Evolutionary conservation across 2,329 filamentous ascomycete genomes (phyloP).

Genomic region (Pseudogymnoascus sp.): DNA sequence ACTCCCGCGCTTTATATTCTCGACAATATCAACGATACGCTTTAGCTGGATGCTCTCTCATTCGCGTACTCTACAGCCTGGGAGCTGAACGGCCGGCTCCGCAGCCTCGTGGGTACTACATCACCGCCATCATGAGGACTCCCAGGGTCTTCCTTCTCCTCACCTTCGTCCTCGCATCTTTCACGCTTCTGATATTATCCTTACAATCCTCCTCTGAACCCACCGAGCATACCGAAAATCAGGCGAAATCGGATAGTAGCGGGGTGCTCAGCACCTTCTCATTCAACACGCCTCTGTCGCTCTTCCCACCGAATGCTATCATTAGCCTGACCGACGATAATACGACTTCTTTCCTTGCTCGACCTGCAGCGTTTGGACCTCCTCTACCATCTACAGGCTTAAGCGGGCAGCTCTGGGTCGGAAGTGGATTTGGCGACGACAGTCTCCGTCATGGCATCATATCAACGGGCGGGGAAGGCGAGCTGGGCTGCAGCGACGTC

Average conservation of each 20-base stretch:
- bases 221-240: background rate
- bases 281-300: constrained; percentile 69
- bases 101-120: constrained; percentile 17
- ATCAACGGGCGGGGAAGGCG: constrained; percentile 56
- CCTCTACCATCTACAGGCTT: constrained; percentile 66
- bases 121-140: constrained; percentile 26
- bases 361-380: constrained; percentile 89
- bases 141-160: constrained; percentile 27
- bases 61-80: constrained; percentile 12
- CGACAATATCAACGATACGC: background rate
- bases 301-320: constrained; percentile 91
- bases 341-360: constrained; percentile 89
- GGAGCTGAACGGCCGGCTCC: constrained; percentile 22
- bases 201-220: constrained; percentile 23
- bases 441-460: constrained; percentile 24
- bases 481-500: constrained; percentile 91
- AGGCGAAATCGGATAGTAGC: constrained; percentile 25
- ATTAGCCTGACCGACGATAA: constrained; percentile 98
- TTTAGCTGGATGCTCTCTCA: constrained; percentile 13
- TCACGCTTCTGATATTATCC: constrained; percentile 27
- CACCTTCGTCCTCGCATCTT: constrained; percentile 25
- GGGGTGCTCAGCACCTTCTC: constrained; percentile 55
- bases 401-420: constrained; percentile 88
- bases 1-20: background rate
- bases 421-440: constrained; percentile 83